These are phyloP conservation scores for Pseudopithomyces chartarum DNA, from an alignment of 2,329 filamentous ascomycete species.

Conservation along the genomic window DNA sequence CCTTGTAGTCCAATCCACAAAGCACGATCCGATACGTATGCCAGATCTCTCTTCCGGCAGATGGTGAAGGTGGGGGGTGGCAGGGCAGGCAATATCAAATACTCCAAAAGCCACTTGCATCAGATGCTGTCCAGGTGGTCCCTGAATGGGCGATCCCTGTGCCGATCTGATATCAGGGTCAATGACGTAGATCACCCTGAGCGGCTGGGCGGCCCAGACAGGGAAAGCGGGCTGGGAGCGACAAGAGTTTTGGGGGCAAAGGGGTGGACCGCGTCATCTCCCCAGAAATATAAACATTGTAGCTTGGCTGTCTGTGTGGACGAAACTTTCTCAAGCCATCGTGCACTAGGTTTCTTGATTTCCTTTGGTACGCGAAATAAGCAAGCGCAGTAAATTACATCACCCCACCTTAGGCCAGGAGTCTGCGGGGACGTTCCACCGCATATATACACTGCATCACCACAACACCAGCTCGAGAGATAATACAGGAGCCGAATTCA, in stretches of 20 bases:
- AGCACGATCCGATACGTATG: background rate
- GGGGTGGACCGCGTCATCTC: background rate
- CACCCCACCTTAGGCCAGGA: background rate
- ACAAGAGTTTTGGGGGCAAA: background rate
- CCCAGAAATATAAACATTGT: background rate
- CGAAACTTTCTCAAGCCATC: background rate
- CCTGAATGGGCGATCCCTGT: background rate
- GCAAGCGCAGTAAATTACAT: background rate
- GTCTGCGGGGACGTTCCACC: constrained; percentile 1
- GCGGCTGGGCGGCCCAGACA: background rate
- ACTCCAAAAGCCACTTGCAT: background rate
- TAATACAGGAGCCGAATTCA: too few relatives aligned
- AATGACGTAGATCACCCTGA: constrained; percentile 1
- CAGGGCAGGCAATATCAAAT: background rate
- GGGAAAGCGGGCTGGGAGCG: background rate
- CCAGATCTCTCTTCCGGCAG: background rate
- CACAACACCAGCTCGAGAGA: background rate
- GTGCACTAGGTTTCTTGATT: background rate
- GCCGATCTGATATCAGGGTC: background rate
- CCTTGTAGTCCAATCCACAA: background rate
- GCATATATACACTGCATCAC: background rate
- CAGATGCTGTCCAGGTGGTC: background rate
- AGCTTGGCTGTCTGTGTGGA: background rate
- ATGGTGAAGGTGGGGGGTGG: background rate
- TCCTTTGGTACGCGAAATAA: background rate